Percentiles rank a stretch among this genome's conserved stretches.
Evolutionary conservation across 305 asterid genomes (phyloP).

Genomic region (Fraxinus dipetala): DNA sequence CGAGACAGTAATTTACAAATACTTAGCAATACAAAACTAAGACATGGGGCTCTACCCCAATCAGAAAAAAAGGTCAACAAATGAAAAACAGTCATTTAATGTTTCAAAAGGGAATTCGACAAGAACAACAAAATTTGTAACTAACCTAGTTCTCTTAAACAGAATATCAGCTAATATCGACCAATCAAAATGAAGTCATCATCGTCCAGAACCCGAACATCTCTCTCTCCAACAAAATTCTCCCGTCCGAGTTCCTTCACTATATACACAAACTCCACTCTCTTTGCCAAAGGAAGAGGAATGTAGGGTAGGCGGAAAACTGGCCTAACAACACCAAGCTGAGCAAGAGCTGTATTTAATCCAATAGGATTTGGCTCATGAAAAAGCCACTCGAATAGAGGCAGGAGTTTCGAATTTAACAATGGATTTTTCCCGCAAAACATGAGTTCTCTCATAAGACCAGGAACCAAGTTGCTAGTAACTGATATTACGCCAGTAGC

Average conservation of each 20-base stretch:
- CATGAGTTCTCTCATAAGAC: constrained; percentile 75
- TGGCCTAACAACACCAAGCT: constrained; percentile 89
- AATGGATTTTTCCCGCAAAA: constrained; percentile 64
- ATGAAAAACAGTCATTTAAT: background rate
- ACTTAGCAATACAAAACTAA: background rate
- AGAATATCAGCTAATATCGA: constrained; percentile 55
- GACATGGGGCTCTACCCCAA: background rate
- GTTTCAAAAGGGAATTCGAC: background rate
- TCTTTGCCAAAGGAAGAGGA: constrained; percentile 72
- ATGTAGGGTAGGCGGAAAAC: constrained; percentile 82
- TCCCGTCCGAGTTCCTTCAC: constrained; percentile 77
- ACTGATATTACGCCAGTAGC: constrained; percentile 86
- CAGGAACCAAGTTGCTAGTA: constrained; percentile 82
- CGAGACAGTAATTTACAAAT: background rate
- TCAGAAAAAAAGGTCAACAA: background rate
- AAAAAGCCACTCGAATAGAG: constrained; percentile 80
- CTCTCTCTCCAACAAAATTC: constrained; percentile 72
- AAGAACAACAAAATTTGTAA: background rate
- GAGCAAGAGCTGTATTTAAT: constrained; percentile 91
- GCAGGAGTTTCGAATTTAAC: constrained; percentile 58
- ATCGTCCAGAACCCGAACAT: constrained; percentile 65
- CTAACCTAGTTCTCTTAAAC: background rate
- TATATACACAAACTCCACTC: constrained; percentile 76
- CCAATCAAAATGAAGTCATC: constrained; percentile 71
- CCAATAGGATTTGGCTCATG: constrained; percentile 84